phyloP scores from a whole-genome alignment of 495 filamentous ascomycete species.

The Aspergillus funiculosus region DNA sequence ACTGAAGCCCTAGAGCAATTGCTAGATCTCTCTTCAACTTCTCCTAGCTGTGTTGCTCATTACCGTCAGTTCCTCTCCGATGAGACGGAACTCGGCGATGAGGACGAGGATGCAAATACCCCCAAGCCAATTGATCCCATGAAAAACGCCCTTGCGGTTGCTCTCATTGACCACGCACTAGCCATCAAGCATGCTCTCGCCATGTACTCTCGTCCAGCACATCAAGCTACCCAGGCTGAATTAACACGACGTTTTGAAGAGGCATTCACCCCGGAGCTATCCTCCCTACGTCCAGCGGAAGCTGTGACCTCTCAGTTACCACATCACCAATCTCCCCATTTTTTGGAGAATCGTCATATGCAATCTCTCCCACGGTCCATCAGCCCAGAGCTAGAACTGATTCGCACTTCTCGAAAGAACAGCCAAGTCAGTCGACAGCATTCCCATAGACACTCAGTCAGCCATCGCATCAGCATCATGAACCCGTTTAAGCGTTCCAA shows the following conservation, averaged over 20 bases:
- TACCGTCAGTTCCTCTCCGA: constrained; percentile 68
- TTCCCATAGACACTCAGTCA: constrained; percentile 37
- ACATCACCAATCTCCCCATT: constrained; percentile 23
- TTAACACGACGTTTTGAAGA: constrained; percentile 45
- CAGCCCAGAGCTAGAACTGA: constrained; percentile 39
- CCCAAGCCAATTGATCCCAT: constrained; percentile 52
- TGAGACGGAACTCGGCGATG: constrained; percentile 39
- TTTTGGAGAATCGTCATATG: constrained; percentile 23
- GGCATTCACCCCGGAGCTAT: constrained; percentile 46
- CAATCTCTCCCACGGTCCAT: constrained; percentile 26
- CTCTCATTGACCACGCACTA: constrained; percentile 82
- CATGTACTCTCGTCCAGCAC: constrained; percentile 55
- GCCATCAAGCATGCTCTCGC: constrained; percentile 77
- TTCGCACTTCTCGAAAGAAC: constrained; percentile 29
- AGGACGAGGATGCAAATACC: constrained; percentile 23
- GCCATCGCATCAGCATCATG: constrained; percentile 45
- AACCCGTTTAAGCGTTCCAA: constrained; percentile 44
- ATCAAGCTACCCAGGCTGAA: constrained; percentile 53
- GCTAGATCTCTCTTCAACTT: constrained; percentile 56
- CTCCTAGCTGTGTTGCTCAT: constrained; percentile 61
- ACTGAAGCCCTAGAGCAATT: constrained; percentile 69
- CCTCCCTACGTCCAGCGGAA: constrained; percentile 26
- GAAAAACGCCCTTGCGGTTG: constrained; percentile 77
- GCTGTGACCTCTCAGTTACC: constrained; percentile 23
- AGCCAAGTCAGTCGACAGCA: constrained; percentile 29